phyloP scores from a whole-genome alignment of 164 flowering plant species.

The Euptelea pleiosperma region DNA sequence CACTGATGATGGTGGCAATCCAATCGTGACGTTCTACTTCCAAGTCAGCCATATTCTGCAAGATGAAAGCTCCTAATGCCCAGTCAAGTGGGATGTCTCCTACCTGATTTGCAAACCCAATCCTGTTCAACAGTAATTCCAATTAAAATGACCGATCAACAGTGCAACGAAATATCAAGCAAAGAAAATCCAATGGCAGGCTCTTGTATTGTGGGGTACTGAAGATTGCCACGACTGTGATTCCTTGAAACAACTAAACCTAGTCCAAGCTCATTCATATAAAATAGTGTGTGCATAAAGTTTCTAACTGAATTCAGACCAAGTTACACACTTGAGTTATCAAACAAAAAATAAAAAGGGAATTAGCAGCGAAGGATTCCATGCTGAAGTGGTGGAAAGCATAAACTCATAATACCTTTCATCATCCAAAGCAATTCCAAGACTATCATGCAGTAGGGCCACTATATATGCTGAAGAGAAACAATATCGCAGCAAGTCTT shows the following conservation, averaged over 20 bases:
- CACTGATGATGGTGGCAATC: conserved; percentile 29
- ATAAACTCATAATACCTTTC: conserved; percentile 45
- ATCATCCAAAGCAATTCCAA: conserved; percentile 76
- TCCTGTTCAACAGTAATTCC: conserved; percentile 41
- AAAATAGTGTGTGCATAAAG: too few species aligned
- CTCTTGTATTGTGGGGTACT: too few species aligned
- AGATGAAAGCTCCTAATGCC: conserved; percentile 94
- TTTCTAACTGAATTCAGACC: too few species aligned
- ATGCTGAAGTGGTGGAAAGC: neutral
- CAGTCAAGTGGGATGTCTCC: conserved; percentile 78
- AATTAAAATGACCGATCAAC: neutral
- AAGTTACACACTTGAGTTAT: too few species aligned
- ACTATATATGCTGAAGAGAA: conserved; percentile 97
- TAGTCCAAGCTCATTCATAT: too few species aligned
- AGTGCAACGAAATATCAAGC: too few species aligned
- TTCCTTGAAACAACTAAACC: too few species aligned
- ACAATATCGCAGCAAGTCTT: conserved; percentile 71
- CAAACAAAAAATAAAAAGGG: too few species aligned
- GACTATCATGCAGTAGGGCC: conserved; percentile 85
- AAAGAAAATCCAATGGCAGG: too few species aligned
- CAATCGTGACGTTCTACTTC: conserved; percentile 26
- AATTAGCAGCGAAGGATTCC: too few species aligned
- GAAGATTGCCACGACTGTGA: too few species aligned
- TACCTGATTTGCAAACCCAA: conserved; percentile 67
- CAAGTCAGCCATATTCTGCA: conserved; percentile 40